These are phyloP conservation scores for Solanum appendiculatum DNA, from an alignment of 257 asterid genomes.

Conservation along the genomic window DNA sequence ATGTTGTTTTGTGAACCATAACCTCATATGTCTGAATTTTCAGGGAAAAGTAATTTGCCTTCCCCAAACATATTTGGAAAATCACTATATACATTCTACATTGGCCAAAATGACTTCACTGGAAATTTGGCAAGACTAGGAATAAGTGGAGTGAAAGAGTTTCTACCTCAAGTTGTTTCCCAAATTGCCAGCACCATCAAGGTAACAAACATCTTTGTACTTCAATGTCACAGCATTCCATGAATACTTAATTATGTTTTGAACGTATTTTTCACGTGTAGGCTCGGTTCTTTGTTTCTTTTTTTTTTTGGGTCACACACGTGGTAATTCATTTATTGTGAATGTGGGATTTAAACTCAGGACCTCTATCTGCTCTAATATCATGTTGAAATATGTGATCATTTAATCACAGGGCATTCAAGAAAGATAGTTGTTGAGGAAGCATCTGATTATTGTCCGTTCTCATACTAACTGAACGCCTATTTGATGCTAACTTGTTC, in stretches of 20 bases:
- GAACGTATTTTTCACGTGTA: too few species aligned
- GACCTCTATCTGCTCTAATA: too few species aligned
- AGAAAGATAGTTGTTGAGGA: background rate
- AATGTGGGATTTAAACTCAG: too few species aligned
- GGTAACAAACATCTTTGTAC: conserved; percentile 13
- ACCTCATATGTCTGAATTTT: background rate
- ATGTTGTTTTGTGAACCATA: background rate
- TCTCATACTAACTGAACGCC: background rate
- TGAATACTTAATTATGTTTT: background rate
- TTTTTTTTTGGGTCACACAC: too few species aligned
- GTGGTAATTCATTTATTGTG: too few species aligned
- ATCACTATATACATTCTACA: conserved; percentile 50
- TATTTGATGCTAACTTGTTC: background rate
- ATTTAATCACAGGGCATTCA: background rate
- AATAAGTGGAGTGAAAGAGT: conserved; percentile 27
- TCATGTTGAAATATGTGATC: too few species aligned
- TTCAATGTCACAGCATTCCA: background rate
- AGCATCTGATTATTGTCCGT: background rate
- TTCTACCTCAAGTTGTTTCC: conserved; percentile 31
- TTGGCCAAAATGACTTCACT: conserved; percentile 66
- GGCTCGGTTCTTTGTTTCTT: too few species aligned
- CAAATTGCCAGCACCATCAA: conserved; percentile 38
- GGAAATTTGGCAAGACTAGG: conserved; percentile 30
- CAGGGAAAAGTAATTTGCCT: conserved; percentile 41
- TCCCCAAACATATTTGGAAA: conserved; percentile 44